Evolutionary conservation across 2,329 filamentous ascomycete genomes (phyloP).

Genomic region (Penicillium sp.): DNA sequence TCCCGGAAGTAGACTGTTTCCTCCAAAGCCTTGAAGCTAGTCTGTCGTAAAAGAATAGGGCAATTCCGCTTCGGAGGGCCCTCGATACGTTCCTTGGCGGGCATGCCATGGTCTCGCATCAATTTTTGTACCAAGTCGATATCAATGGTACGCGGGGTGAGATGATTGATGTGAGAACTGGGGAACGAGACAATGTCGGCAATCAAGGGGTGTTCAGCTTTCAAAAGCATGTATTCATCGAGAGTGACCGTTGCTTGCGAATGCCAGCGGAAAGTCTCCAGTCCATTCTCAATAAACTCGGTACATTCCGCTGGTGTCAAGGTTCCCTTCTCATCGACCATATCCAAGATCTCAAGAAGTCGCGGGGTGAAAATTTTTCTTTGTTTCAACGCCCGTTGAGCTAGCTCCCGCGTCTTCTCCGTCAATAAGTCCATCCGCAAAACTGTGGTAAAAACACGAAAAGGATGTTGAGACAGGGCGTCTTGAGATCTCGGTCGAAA

Average conservation of each 20-base stretch:
- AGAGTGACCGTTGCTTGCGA: conserved; percentile 40
- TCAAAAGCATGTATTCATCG: conserved; percentile 45
- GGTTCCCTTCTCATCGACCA: conserved; percentile 30
- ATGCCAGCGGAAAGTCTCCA: conserved; percentile 52
- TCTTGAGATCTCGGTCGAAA: conserved; percentile 45
- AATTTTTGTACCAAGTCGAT: conserved; percentile 46
- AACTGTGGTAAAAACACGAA: conserved; percentile 46
- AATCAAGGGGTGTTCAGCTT: conserved; percentile 47
- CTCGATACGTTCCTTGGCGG: conserved; percentile 52
- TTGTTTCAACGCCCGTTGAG: conserved; percentile 32
- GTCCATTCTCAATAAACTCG: conserved; percentile 44
- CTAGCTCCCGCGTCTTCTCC: conserved; percentile 31
- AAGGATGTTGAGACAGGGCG: conserved; percentile 45
- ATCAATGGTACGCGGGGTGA: conserved; percentile 53
- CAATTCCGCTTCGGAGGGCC: conserved; percentile 48
- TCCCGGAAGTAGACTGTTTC: conserved; percentile 47
- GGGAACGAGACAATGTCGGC: conserved; percentile 48
- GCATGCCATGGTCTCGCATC: conserved; percentile 45
- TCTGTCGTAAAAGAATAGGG: conserved; percentile 52
- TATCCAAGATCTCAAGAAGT: conserved; percentile 39
- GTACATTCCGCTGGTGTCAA: conserved; percentile 33
- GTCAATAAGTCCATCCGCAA: conserved; percentile 45
- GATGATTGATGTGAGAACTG: conserved; percentile 54
- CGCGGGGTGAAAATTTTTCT: conserved; percentile 45
- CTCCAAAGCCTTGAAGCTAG: conserved; percentile 54